Conservation (phyloP, 345 rosid species). For the Populus tremula region DNA sequence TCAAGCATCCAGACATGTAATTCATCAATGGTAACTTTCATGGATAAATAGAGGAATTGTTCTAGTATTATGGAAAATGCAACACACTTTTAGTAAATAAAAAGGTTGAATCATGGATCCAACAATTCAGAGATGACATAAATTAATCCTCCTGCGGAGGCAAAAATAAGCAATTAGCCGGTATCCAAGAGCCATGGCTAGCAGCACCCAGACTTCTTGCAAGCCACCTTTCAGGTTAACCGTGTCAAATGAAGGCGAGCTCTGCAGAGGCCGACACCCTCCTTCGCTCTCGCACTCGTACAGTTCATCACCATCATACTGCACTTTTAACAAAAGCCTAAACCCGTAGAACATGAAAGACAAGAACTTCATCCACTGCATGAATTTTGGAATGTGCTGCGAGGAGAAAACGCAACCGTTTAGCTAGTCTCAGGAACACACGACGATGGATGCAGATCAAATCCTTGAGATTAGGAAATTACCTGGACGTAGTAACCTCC, state of each 20-base stretch:
- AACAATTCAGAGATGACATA: conserved; percentile 48
- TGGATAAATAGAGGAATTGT: no score
- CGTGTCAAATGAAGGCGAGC: conserved; percentile 71
- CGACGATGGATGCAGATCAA: background rate
- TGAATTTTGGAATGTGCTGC: conserved; percentile 86
- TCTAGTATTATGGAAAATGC: no score
- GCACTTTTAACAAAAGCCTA: conserved; percentile 77
- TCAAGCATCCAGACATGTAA: no score
- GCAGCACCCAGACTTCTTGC: conserved; percentile 83
- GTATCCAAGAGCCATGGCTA: conserved; percentile 77
- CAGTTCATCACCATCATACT: conserved; percentile 64
- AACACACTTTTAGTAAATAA: background rate
- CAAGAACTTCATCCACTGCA: conserved; percentile 75
- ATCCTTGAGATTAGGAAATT: background rate
- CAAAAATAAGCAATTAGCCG: conserved; percentile 65
- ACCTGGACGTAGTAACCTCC: conserved; percentile 99
- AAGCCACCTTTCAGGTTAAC: conserved; percentile 74
- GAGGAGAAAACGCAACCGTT: background rate
- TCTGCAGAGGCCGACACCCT: conserved; percentile 70
- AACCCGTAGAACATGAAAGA: conserved; percentile 89
- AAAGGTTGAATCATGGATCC: background rate
- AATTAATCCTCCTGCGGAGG: conserved; percentile 61
- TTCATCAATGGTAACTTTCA: no score
- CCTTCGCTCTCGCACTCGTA: conserved; percentile 74
- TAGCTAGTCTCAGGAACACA: background rate